Base-by-base conservation (phyloP, 2,329 filamentous ascomycete species). In the Chaetoscypha palmicola region DNA sequence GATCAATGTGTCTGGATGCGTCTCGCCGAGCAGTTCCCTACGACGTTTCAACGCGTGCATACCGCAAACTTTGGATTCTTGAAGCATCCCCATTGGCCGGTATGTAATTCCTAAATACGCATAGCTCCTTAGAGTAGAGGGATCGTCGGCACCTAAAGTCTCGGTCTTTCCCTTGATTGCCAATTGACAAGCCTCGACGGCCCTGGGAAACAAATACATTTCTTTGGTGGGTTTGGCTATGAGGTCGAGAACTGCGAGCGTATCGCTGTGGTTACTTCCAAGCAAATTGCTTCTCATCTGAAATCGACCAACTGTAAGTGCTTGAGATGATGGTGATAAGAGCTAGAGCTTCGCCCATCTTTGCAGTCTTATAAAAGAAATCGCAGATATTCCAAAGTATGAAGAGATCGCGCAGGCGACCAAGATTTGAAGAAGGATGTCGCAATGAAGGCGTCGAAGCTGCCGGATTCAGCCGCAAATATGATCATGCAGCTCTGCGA, bases 211-310 rank as follows among this genome's bases (percentile, higher is more conserved):
- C 11, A 41, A n/a, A 17, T 41, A 41, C 23, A 41, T 19, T 16
- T 41, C 38, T 16, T 41, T 41, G 12, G 38, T 30, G 11, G 38
- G 38, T 16, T 23, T 34, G 7, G 38, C 19, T 21, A 41, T 41
- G 5, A 41, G 23, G 21, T 41, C 38, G 19, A 41, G 38, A 4
- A 26, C 21, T 19, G 26, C 38, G 10, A 41, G 20, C 14, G 26
- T 41, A 3, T 41, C 38, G 19, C 19, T 11, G 21, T 41, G 38
- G 12, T 32, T 22, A 5, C 34, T 30, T 9, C 38, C 38, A 22
- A 41, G 28, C 8, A 41, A 24, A 11, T 41, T 33, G 10, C 38
- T 19, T 42, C 3, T 8, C 17, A 23, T 11, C 16, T 26, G 21
- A 42, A 42, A 12, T 42, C 31, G 5, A 42, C 21, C 11, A 26